Evolutionary conservation across 495 filamentous ascomycete species (phyloP).

Genomic region (Aspergillus mulundensis): DNA sequence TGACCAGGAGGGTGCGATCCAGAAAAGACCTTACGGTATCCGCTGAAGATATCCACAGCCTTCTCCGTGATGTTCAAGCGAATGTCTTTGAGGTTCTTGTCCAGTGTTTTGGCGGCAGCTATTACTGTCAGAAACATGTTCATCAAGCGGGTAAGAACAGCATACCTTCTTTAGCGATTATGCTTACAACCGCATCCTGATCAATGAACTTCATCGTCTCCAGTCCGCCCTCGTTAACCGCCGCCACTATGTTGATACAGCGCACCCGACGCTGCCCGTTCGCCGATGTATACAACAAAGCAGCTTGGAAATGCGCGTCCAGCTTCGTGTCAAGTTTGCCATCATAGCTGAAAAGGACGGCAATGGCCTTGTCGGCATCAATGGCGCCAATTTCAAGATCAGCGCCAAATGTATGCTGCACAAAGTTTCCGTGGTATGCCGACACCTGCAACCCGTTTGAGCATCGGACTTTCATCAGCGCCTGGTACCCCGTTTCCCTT

Average conservation of each 20-base stretch:
- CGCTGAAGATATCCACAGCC: conserved; percentile 88
- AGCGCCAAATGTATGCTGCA: conserved; percentile 89
- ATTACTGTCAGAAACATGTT: conserved; percentile 2
- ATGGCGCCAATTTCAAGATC: conserved; percentile 93
- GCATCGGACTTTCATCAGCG: conserved; percentile 97
- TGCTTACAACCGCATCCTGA: conserved; percentile 83
- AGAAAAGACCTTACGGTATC: conserved; percentile 87
- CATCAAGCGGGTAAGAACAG: not conserved
- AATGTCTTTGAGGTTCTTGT: conserved; percentile 81
- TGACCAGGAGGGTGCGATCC: conserved; percentile 86
- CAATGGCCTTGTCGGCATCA: conserved; percentile 90
- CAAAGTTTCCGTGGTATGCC: conserved; percentile 91
- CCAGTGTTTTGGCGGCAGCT: conserved; percentile 77
- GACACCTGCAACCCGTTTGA: conserved; percentile 94
- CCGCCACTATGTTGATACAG: conserved; percentile 89
- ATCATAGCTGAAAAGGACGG: conserved; percentile 91
- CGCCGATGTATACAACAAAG: conserved; percentile 89
- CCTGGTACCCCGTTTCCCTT: conserved; percentile 91
- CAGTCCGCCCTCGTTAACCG: conserved; percentile 75
- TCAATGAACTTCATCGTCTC: conserved; percentile 90
- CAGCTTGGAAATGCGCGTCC: conserved; percentile 96
- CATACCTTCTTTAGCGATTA: conserved; percentile 83
- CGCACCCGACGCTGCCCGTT: conserved; percentile 85
- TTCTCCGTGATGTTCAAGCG: conserved; percentile 83
- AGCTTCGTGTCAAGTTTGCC: conserved; percentile 94